Conservation (phyloP, 768 basidiomycete genomes). For the Boletus sensibilis region DNA sequence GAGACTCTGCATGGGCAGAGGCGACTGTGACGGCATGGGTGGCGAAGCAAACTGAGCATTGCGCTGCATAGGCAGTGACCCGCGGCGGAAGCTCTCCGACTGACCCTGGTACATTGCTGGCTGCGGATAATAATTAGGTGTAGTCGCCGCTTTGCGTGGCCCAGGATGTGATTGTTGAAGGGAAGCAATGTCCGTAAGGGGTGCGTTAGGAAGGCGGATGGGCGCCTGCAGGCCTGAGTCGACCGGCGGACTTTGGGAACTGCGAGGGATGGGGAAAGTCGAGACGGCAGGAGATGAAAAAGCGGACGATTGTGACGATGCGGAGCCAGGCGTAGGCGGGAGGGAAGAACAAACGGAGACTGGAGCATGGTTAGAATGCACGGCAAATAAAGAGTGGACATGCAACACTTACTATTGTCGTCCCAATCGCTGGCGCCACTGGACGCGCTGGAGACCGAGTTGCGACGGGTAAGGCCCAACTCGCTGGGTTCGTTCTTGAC, state of each 20-base stretch:
- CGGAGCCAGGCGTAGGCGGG: conserved; percentile 39
- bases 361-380: conserved; percentile 5
- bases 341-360: conserved; percentile 35
- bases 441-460: conserved; percentile 62
- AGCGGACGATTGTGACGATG: conserved; percentile 59
- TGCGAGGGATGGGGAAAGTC: conserved; percentile 61
- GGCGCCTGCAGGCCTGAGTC: conserved; percentile 45
- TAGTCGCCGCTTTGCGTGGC: conserved; percentile 34
- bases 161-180: conserved; percentile 36
- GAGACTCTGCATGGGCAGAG: conserved; percentile 27
- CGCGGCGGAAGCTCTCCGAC: conserved; percentile 30
- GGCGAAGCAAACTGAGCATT: conserved; percentile 31
- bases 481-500: conserved; percentile 69
- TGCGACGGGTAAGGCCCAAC: conserved; percentile 50
- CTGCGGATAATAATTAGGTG: conserved; percentile 36
- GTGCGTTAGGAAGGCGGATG: conserved; percentile 73
- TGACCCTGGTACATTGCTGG: conserved; percentile 30
- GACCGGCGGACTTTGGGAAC: conserved; percentile 46
- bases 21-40: conserved; percentile 31
- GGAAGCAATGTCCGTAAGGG: conserved; percentile 67
- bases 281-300: conserved; percentile 64
- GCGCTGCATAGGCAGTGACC: conserved; percentile 32
- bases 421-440: conserved; percentile 73
- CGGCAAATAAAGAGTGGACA: background rate
- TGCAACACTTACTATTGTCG: conserved; percentile 58